Percentiles rank a stretch among this genome's conserved stretches.
These are phyloP conservation scores for Lipomyces spencermartinsiae DNA, from an alignment of 805 yeast species.

Conservation along the genomic window DNA sequence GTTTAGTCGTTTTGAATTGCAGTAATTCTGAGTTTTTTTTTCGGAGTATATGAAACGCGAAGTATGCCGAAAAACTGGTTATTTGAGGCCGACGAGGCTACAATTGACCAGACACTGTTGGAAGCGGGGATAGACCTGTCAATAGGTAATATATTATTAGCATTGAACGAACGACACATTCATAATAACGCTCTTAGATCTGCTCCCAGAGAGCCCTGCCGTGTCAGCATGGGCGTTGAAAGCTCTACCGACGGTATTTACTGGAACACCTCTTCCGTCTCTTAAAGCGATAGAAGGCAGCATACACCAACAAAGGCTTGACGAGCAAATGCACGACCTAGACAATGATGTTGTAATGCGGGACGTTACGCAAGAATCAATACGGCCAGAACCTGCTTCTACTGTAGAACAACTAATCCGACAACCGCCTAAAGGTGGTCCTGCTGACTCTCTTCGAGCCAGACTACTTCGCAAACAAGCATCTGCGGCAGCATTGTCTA, in stretches of 20 bases:
- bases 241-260: conserved; percentile 38
- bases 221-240: conserved; percentile 39
- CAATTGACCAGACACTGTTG: conserved; percentile 20
- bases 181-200: conserved; percentile 13
- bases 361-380: not conserved
- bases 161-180: not conserved
- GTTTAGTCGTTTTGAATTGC: not conserved
- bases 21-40: not conserved
- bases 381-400: not conserved
- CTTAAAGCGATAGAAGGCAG: conserved; percentile 4
- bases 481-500: not conserved
- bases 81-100: conserved; percentile 28
- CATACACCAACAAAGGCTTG: conserved; percentile 1
- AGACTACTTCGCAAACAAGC: conserved; percentile 10
- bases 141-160: conserved; percentile 10
- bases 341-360: not conserved
- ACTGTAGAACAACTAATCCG: too few relatives aligned
- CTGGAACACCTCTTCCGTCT: conserved; percentile 37
- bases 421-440: not conserved
- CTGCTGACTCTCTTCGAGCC: conserved; percentile 16
- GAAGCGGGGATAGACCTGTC: conserved; percentile 18
- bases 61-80: conserved; percentile 24
- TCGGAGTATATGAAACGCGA: not conserved
- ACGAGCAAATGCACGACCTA: conserved; percentile 4
- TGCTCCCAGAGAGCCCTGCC: conserved; percentile 33